A percentile compares a stretch with the other conserved stretches of the same genome.
Conservation (phyloP, 73 alveolate species). For the Paramecium caudatum region DNA sequence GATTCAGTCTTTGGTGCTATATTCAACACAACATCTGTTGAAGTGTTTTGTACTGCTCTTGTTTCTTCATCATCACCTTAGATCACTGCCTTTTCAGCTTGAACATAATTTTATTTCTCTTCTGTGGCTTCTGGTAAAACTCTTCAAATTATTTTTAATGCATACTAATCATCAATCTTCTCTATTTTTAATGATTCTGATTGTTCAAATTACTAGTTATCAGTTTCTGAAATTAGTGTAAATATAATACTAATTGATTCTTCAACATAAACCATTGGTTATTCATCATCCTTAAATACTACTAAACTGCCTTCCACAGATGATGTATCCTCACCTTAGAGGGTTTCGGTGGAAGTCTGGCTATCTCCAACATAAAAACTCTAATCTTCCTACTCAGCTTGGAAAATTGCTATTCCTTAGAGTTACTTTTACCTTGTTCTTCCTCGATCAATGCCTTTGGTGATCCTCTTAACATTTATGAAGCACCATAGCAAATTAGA, state of each 20-base stretch:
- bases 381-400: slow-evolving; percentile 41
- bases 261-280: slow-evolving; percentile 45
- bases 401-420: not conserved
- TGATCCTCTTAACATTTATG: slow-evolving; percentile 56
- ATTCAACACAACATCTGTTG: slow-evolving; percentile 19
- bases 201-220: not conserved
- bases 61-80: not conserved
- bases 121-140: not conserved
- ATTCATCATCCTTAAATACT: slow-evolving; percentile 36
- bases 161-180: slow-evolving; percentile 8
- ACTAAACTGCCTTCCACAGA: slow-evolving; percentile 53
- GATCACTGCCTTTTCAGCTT: not conserved
- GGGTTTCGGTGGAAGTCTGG: slow-evolving; percentile 15
- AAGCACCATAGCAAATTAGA: slow-evolving; percentile 54
- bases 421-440: slow-evolving; percentile 42
- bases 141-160: not conserved
- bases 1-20: slow-evolving; percentile 44
- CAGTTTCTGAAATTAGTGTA: not conserved
- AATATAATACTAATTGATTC: not conserved
- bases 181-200: not conserved
- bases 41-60: not conserved
- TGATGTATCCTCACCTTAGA: not conserved
- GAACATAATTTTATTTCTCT: not conserved
- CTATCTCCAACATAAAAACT: slow-evolving; percentile 28
- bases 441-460: slow-evolving; percentile 52